Conservation (phyloP, 257 asterid species). For the Vinca minor region DNA sequence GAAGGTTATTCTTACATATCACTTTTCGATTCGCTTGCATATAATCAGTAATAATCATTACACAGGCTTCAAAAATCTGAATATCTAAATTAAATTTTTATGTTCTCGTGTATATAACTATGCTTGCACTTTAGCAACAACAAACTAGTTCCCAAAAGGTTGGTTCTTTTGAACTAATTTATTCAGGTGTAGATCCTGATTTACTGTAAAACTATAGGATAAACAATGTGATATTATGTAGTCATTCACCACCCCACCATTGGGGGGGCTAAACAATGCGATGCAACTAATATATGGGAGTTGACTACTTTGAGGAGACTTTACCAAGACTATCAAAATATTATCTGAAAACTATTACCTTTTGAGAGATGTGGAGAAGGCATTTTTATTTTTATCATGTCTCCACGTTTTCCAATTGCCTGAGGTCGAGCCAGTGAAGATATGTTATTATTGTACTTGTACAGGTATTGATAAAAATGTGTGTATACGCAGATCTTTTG, state of each 20-base stretch:
- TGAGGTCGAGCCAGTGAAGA: neutral
- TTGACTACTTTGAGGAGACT: neutral
- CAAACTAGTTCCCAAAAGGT: neutral
- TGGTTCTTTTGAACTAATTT: no score
- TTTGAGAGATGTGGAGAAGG: neutral
- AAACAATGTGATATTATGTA: no score
- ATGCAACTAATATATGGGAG: neutral
- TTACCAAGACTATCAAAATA: neutral
- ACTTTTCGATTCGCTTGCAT: neutral
- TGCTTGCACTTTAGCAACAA: neutral
- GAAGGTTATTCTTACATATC: neutral
- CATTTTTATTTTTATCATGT: neutral
- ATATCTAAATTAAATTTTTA: neutral
- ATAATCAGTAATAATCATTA: neutral
- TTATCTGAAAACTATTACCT: neutral
- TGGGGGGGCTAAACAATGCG: no score
- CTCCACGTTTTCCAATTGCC: neutral
- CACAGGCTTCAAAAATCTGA: neutral
- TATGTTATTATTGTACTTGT: neutral
- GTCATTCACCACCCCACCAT: no score
- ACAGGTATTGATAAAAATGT: neutral
- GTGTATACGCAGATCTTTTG: neutral
- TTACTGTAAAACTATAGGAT: neutral
- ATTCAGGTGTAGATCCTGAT: no score
- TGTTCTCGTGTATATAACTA: neutral